Evolutionary conservation across 208 protist species (phyloP).

Genomic region (Leishmania turanica): DNA sequence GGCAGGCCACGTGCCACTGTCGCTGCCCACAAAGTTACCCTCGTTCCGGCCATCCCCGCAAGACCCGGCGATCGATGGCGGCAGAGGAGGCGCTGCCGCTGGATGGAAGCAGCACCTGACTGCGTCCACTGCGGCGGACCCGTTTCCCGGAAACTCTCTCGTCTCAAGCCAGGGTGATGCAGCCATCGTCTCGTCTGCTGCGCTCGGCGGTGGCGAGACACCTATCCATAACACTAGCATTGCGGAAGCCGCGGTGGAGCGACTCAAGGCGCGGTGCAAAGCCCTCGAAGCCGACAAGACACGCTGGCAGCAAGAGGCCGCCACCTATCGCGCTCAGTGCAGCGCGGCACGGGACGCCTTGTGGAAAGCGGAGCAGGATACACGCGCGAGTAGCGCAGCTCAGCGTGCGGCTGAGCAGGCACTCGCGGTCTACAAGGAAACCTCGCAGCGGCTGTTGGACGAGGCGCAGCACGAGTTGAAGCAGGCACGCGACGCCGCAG

Average conservation of each 20-base stretch:
- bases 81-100: not conserved
- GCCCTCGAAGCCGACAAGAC: slow-evolving; percentile 19
- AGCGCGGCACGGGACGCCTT: slow-evolving; percentile 26
- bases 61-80: not conserved
- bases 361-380: slow-evolving; percentile 35
- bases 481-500: slow-evolving; percentile 4
- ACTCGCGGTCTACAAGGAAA: slow-evolving; percentile 27
- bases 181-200: not conserved
- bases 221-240: not conserved
- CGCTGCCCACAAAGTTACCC: slow-evolving; percentile 29
- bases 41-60: slow-evolving; percentile 13
- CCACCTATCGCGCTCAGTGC: slow-evolving; percentile 22
- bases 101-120: not conserved
- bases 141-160: not conserved
- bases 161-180: not conserved
- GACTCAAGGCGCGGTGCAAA: slow-evolving; percentile 12
- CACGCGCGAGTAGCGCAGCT: slow-evolving; percentile 15
- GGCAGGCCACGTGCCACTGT: not conserved
- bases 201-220: not conserved
- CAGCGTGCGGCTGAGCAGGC: slow-evolving; percentile 25
- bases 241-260: not conserved
- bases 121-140: not conserved
- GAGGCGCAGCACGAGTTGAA: slow-evolving; percentile 29
- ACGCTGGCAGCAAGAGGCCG: slow-evolving; percentile 33
- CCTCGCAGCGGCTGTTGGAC: slow-evolving; percentile 29